These are phyloP conservation scores for Skeletonema marinoi DNA, from an alignment of 108 stramenopile species.

Conservation along the genomic window DNA sequence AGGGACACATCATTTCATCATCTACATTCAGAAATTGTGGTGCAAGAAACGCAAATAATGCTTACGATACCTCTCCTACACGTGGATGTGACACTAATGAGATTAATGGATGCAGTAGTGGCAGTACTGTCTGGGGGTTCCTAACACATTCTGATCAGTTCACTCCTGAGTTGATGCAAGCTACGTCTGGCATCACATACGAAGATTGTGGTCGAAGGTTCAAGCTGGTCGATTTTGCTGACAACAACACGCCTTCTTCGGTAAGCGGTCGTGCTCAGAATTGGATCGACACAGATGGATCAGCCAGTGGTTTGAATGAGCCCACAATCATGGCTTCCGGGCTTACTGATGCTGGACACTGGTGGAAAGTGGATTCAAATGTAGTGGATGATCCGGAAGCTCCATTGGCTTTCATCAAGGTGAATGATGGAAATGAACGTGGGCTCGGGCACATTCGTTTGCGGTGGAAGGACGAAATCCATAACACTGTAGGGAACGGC, in stretches of 20 bases:
- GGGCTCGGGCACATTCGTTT: conserved; percentile 36
- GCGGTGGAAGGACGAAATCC: conserved; percentile 25
- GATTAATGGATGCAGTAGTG: conserved; percentile 28
- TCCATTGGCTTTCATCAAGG: conserved; percentile 31
- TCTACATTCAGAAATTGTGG: conserved; percentile 47
- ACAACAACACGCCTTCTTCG: conserved; percentile 1
- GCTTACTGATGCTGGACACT: conserved; percentile 15
- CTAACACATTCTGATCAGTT: conserved; percentile 33
- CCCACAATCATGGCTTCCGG: conserved; percentile 37
- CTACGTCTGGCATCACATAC: conserved; percentile 30
- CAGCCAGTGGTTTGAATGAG: conserved; percentile 19
- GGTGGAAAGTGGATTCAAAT: conserved; percentile 40
- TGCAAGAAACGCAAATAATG: conserved; percentile 20
- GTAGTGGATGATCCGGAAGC: conserved; percentile 36
- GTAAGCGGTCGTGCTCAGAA: conserved; percentile 38
- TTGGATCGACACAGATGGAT: conserved; percentile 47
- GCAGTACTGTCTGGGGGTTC: conserved; percentile 39
- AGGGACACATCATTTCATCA: conserved; percentile 50
- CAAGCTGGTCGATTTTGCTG: conserved; percentile 8
- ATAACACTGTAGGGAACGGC: conserved; percentile 19
- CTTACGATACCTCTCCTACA: conserved; percentile 33
- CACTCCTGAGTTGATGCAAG: conserved; percentile 48
- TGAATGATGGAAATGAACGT: conserved; percentile 22
- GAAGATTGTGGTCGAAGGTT: conserved; percentile 45
- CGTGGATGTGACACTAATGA: conserved; percentile 27